These are phyloP conservation scores for Lichina pygmaea DNA, from an alignment of 495 filamentous ascomycete species.

Conservation along the genomic window DNA sequence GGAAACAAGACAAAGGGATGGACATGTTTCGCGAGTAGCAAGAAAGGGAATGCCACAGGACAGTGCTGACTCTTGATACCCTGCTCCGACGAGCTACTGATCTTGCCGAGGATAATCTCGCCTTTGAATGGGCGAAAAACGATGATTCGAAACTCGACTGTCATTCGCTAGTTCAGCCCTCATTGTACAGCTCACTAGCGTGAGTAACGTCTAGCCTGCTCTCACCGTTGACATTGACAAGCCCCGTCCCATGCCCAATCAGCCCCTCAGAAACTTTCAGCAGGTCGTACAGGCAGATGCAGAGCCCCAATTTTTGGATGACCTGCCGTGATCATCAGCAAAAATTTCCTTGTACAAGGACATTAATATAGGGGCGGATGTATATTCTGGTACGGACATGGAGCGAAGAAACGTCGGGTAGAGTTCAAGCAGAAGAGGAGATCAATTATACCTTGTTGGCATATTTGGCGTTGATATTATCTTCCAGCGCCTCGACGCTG, in stretches of 20 bases:
- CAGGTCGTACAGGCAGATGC: conserved; percentile 74
- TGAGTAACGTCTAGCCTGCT: neutral
- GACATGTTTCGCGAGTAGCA: neutral
- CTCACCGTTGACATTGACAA: conserved; percentile 78
- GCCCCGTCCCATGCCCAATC: conserved; percentile 69
- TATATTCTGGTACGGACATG: neutral
- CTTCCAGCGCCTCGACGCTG: conserved; percentile 56
- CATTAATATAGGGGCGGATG: conserved; percentile 14
- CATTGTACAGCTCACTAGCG: neutral
- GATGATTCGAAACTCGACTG: conserved; percentile 78
- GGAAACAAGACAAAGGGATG: too few relatives aligned
- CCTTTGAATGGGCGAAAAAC: conserved; percentile 87
- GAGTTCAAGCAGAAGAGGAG: neutral
- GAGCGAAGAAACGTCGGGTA: neutral
- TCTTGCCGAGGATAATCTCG: conserved; percentile 63
- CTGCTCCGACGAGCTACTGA: conserved; percentile 34
- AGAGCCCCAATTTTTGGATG: conserved; percentile 64
- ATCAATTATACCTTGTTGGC: conserved; percentile 42
- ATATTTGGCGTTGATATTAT: conserved; percentile 88
- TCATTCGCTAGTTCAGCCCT: neutral
- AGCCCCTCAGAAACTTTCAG: conserved; percentile 68
- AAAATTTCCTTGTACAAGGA: neutral
- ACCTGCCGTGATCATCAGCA: conserved; percentile 14
- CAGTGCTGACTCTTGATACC: conserved; percentile 44
- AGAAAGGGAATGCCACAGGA: neutral